Evolutionary conservation across 192 early-diverging fungal species (phyloP), one percentile per base, ranked within the genome.

Genomic region (Entomortierella lignicola): DNA sequence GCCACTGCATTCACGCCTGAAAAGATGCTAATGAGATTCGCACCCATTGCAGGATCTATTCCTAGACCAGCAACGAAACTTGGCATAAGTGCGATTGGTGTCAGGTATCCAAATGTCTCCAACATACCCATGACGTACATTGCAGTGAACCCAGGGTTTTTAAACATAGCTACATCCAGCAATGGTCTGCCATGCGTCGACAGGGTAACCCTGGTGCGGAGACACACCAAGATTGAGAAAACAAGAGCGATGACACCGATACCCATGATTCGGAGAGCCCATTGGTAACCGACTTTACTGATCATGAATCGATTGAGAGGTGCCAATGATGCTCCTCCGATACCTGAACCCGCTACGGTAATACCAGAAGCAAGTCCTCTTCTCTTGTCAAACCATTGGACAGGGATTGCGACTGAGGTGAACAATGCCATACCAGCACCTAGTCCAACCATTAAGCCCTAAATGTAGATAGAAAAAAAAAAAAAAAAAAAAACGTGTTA

Each of bases 301-400:
- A 87, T 69, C 37, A 87, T 26, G 34, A 37, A 43, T 29, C 77
- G 70, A 21, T 72, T 81, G 51, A 83, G 26, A 0, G 91, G 91
- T 10, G 89, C 86, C 30, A 92, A 67, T 2, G 83, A 64, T 12
- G 91, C 69, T 7, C 91, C 91, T 31, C 91, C 91, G n/a, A 91
- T 69, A 3, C 91, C 91, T 2, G 90, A 88, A 10, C 91, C 91
- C 7, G 88, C 80, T 0, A 92, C 89, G 2, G 90, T 84, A 48
- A 91, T 87, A 0, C 83, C 91, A 18, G 87, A 87, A 2, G 91
- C 92, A 17, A 93, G 69, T 0, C 87, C 87, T 50, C 92, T 82
- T 6, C 65, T 69, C 57, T 83, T 85, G 47, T 82, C 83, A 58
- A 91, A 93, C 89, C 88, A 93, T 47, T 91, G 85, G 7, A 88